Evolutionary conservation across 2,329 filamentous ascomycete species (phyloP).

Genomic region (Colletotrichum aenigma): DNA sequence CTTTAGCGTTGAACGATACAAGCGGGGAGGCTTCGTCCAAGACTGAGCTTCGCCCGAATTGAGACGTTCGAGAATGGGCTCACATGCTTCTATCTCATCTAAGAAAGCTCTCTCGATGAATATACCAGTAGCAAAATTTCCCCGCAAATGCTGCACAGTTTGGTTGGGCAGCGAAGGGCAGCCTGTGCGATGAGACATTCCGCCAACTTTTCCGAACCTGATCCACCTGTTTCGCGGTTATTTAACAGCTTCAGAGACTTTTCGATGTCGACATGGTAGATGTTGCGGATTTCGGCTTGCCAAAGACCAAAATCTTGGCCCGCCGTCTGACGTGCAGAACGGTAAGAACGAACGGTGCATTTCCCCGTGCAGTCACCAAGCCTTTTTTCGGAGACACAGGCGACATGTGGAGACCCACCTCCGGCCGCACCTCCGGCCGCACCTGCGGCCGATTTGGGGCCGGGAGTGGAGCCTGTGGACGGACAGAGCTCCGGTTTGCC

Average conservation of each 20-base stretch:
- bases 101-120: background rate
- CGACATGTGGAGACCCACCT: background rate
- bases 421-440: background rate
- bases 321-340: background rate
- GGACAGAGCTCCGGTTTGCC: background rate
- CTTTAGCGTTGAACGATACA: no score
- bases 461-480: background rate
- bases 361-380: background rate
- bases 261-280: background rate
- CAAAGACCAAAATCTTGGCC: background rate
- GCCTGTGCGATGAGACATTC: background rate
- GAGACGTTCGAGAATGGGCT: no score
- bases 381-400: background rate
- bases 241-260: background rate
- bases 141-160: fast-evolving
- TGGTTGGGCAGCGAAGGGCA: background rate
- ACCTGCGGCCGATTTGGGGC: background rate
- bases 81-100: background rate
- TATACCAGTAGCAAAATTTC: background rate
- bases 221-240: no score
- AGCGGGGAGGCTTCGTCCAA: no score
- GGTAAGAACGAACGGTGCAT: background rate
- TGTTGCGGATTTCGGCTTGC: background rate
- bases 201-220: background rate
- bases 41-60: no score